Evolutionary conservation across 2,329 filamentous ascomycete species (phyloP).

Genomic region (Xylariaceae sp.): DNA sequence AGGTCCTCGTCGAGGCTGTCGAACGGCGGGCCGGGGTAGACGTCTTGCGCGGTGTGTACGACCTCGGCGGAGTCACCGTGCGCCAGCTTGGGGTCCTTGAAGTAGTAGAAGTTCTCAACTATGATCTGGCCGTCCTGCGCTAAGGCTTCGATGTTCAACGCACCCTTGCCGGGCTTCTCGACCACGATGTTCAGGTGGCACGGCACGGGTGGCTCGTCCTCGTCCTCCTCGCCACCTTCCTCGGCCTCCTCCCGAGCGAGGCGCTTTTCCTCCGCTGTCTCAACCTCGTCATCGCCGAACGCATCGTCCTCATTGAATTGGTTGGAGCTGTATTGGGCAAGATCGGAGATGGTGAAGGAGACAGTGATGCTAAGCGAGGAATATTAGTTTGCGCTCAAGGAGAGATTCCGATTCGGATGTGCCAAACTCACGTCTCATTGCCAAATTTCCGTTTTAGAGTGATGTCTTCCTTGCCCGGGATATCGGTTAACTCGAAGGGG

Average conservation of each 20-base stretch:
- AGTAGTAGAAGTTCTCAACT: slow-evolving; percentile 91
- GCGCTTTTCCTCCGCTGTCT: slow-evolving; percentile 43
- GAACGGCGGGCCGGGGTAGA: slow-evolving; percentile 92
- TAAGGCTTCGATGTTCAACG: slow-evolving; percentile 82
- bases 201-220: slow-evolving; percentile 66
- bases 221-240: slow-evolving; percentile 57
- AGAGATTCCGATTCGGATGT: background rate
- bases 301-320: slow-evolving; percentile 58
- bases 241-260: slow-evolving; percentile 61
- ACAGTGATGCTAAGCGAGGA: slow-evolving; percentile 65
- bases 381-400: slow-evolving; percentile 23
- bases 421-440: slow-evolving; percentile 75
- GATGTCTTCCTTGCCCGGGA: slow-evolving; percentile 83
- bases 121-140: slow-evolving; percentile 85
- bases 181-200: slow-evolving; percentile 84
- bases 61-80: slow-evolving; percentile 75
- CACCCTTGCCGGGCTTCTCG: slow-evolving; percentile 84
- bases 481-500: slow-evolving; percentile 81
- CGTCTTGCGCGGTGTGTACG: slow-evolving; percentile 72
- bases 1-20: slow-evolving; percentile 95
- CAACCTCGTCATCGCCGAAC: slow-evolving; percentile 57
- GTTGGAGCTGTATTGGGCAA: slow-evolving; percentile 68
- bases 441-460: slow-evolving; percentile 79
- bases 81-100: slow-evolving; percentile 75
- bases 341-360: slow-evolving; percentile 82